Evolutionary conservation across 768 basidiomycete species (phyloP).

Genomic region (Sutorius australiensis): DNA sequence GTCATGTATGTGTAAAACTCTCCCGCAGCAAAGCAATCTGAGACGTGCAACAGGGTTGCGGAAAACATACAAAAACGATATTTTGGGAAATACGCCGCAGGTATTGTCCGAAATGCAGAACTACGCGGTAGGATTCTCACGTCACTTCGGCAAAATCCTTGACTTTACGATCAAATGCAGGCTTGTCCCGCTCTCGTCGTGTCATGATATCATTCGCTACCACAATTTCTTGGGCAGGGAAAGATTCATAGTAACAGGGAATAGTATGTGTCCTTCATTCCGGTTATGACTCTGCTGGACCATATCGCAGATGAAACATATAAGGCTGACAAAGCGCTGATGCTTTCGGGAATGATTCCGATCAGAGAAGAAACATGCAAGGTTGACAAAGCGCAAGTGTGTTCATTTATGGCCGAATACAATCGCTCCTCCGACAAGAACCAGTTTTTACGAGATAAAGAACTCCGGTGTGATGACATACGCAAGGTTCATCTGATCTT

Average conservation of each 20-base stretch:
- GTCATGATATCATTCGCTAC: not conserved
- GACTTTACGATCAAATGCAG: not conserved
- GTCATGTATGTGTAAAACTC: not conserved
- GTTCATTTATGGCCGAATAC: not conserved
- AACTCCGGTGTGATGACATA: not conserved
- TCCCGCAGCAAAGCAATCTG: not conserved
- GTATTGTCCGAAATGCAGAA: not conserved
- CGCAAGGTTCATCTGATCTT: not conserved
- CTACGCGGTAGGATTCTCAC: not conserved
- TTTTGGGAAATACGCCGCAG: not conserved
- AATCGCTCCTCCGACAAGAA: not conserved
- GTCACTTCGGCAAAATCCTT: not conserved
- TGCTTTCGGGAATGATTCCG: too few relatives aligned
- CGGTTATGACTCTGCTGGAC: not conserved
- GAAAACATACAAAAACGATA: not conserved
- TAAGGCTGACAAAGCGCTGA: not conserved
- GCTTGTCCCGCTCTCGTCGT: not conserved
- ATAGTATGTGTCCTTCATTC: not conserved
- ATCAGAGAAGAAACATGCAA: not conserved
- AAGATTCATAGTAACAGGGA: not conserved
- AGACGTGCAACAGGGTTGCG: not conserved
- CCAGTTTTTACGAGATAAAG: not conserved
- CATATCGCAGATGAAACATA: not conserved
- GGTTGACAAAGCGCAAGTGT: not conserved
- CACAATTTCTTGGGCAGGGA: not conserved